Base-by-base conservation (phyloP, 176 grass and related monocot species). In the Guadua angustifolia region DNA sequence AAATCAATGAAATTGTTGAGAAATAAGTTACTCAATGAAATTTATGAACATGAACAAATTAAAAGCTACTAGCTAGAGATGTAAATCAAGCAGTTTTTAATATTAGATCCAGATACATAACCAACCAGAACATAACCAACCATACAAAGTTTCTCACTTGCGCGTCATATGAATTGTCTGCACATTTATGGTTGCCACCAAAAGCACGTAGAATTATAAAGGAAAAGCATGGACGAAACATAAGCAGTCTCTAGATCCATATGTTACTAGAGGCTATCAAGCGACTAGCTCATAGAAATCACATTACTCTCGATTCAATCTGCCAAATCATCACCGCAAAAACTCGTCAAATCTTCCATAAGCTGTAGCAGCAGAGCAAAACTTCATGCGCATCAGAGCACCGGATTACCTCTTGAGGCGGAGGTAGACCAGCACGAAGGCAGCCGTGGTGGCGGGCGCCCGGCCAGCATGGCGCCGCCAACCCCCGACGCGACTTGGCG, bases 351-450 rank as follows among this genome's bases (percentile, higher is more conserved):
- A 26, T 40, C 74, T 71, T 71, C 29, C 51, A 71, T 62, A 71
- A 60, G 74, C 69, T 59, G 62, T 52, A 18, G 71, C 43, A 75
- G 70, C 70, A 18, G 64, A 69, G 63, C 82, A 89, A 89, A 85
- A 90, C 80, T 90, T 90, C 84, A 69, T 63, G 75, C 80, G 61
- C 24, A 75, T 4, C 75, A 43, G 69, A 87, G 44, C 44, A 70
- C 35, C 89, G 22, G 52, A 80, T 87, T 91, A 91, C 86, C 86
- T 91, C 82, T 78, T 88, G 22, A 85, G 82, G 87, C 75, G 87
- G 80, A 92, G 84, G 72, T 50, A 81, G 80, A 77, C 35, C 44
- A 78, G 44, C 46, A 70, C 9, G 72, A 79, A 13, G 21, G 69
- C 90, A 22, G 69, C 80, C n/a, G 70, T 79, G 53, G 35, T 4